Percentiles rank a stretch among this genome's conserved stretches.
phyloP scores from a whole-genome alignment of 208 protist species.

The Leishmania martiniquensis region DNA sequence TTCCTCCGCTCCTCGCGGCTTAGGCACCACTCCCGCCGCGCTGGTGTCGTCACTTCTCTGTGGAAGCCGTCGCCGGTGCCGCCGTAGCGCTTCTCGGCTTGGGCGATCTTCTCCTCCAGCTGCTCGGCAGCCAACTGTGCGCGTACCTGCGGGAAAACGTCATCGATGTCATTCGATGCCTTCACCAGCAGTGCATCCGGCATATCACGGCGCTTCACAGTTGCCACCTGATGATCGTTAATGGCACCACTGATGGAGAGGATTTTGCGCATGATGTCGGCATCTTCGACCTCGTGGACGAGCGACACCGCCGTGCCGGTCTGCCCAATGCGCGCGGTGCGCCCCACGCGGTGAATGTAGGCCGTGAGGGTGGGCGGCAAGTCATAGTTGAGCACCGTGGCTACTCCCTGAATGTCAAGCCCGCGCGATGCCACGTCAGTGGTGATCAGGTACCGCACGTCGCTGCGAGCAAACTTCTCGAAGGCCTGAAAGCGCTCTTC shows the following conservation, averaged over 20 bases:
- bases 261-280: conserved; percentile 91
- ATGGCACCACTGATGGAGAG: conserved; percentile 78
- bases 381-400: conserved; percentile 98
- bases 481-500: conserved; percentile 83
- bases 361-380: conserved; percentile 96
- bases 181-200: conserved; percentile 50
- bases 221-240: conserved; percentile 74
- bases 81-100: conserved; percentile 81
- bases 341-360: conserved; percentile 98
- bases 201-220: conserved; percentile 82
- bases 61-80: conserved; percentile 29
- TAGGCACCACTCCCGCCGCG: conserved; percentile 78
- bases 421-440: conserved; percentile 94
- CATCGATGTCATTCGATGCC: conserved; percentile 44
- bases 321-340: conserved; percentile 96
- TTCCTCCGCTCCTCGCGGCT: conserved; percentile 68
- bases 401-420: conserved; percentile 97
- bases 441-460: conserved; percentile 90
- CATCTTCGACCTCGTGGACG: conserved; percentile 85
- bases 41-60: conserved; percentile 38
- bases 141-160: conserved; percentile 59
- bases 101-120: conserved; percentile 69
- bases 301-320: conserved; percentile 95
- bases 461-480: conserved; percentile 74
- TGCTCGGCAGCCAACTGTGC: conserved; percentile 70